Base-by-base conservation (phyloP, 345 rosid species). In the Corchorus olitorius region DNA sequence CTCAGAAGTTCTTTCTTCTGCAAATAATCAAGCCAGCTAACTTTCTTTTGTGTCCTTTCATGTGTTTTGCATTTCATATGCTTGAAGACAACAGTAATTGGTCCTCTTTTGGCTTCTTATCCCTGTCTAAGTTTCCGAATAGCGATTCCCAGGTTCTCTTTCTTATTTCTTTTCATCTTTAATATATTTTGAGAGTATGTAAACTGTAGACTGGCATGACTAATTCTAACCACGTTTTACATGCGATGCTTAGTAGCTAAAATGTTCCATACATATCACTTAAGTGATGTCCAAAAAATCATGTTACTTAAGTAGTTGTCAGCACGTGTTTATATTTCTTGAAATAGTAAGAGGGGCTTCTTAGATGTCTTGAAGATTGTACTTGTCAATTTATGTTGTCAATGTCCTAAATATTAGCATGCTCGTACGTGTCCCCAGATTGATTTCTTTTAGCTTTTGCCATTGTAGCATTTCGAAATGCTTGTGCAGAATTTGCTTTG, bases 91-190 rank as follows among this genome's bases (percentile, higher is more conserved):
- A 79, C 11, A n/a, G 67, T 43, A 20, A 65, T 35, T 37, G 62
- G 61, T 73, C 79, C 73, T 69, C n/a, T 70, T 76, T 76, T 74
- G 82, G 77, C 76, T 62, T 27, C 63, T 35, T 50, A 48, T 41
- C 64, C 64, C 65, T 48, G 37, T 33, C 72, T 20, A 69, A 56
- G n/a, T 61, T 55, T 66, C 6, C 62, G 17, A 39, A 33, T 76
- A 59, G 45, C 64, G 70, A 63, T 75, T 4, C 52, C 17, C 34
- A 45, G 60, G 70, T 62, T 77, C 33, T 65, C 35, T 72, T 67
- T 46, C 33, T 43, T 35, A 9, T 59, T 70, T 27, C 52, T 27
- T 65, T 55, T 61, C 22, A 20, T 8, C 37, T 11, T 48, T 41
- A 41, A 13, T 52, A 33, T 55, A 72, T 76, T 45, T 49, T 41